A percentile compares a stretch with the other conserved stretches of the same genome.
Evolutionary conservation across 148 eudicot genomes (phyloP).

Genomic region (Vaccinium darrowii): DNA sequence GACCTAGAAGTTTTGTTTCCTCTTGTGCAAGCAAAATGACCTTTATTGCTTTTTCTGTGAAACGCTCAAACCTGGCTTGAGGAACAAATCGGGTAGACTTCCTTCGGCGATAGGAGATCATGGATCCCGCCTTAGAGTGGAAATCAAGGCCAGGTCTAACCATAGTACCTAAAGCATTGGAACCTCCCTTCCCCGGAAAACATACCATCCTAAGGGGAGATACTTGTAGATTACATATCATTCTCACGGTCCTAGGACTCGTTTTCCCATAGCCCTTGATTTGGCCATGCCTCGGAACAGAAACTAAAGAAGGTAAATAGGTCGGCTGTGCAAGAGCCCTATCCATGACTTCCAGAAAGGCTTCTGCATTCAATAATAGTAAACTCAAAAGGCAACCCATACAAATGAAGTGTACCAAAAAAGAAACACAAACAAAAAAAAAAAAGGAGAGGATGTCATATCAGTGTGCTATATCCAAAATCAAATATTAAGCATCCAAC

Average conservation of each 20-base stretch:
- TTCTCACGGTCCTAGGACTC: slow-evolving; percentile 33
- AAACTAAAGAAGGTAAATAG: slow-evolving; percentile 54
- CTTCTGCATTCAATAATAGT: slow-evolving; percentile 29
- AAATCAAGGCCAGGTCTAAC: slow-evolving; percentile 46
- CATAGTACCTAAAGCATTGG: slow-evolving; percentile 56
- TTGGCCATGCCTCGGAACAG: slow-evolving; percentile 44
- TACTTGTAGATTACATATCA: slow-evolving; percentile 46
- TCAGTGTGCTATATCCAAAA: background rate
- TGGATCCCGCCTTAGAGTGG: slow-evolving; percentile 55
- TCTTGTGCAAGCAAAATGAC: slow-evolving; percentile 98
- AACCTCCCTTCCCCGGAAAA: slow-evolving; percentile 64
- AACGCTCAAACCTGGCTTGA: slow-evolving; percentile 90
- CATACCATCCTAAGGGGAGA: slow-evolving; percentile 42
- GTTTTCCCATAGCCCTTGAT: slow-evolving; percentile 49
- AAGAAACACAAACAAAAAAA: background rate
- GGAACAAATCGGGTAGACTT: slow-evolving; percentile 50
- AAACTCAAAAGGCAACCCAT: background rate
- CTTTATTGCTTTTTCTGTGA: slow-evolving; percentile 92
- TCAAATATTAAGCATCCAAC: background rate
- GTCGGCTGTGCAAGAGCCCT: slow-evolving; percentile 66
- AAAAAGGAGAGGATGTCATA: background rate
- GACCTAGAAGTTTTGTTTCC: slow-evolving; percentile 88
- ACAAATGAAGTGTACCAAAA: background rate
- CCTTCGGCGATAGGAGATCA: slow-evolving; percentile 44
- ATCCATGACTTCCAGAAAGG: slow-evolving; percentile 57